Percentiles rank a stretch among this genome's conserved stretches.
Conservation (phyloP, 805 yeast genomes). For the Lachancea fermentati region DNA sequence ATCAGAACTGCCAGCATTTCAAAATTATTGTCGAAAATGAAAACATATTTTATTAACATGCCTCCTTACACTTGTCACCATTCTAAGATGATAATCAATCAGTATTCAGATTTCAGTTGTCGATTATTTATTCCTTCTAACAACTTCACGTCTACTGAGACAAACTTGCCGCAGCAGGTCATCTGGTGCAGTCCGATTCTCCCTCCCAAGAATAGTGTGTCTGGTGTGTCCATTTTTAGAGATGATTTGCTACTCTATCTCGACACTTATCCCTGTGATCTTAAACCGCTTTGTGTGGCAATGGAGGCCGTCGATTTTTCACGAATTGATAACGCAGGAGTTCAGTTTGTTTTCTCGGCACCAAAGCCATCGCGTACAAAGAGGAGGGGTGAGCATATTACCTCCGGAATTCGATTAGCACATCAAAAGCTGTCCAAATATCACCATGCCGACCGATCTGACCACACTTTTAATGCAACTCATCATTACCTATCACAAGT, state of each 20-base stretch:
- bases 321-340: constrained; percentile 37
- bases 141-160: constrained; percentile 52
- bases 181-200: constrained; percentile 55
- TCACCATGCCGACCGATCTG: not conserved
- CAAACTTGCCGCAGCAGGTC: constrained; percentile 56
- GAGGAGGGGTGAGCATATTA: constrained; percentile 10
- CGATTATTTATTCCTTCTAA: constrained; percentile 55
- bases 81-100: constrained; percentile 60
- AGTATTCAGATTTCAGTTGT: constrained; percentile 39
- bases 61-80: constrained; percentile 50
- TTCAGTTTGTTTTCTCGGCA: constrained; percentile 46
- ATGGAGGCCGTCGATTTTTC: constrained; percentile 40
- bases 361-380: constrained; percentile 36
- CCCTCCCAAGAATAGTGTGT: constrained; percentile 7
- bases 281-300: constrained; percentile 15
- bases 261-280: constrained; percentile 32
- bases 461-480: constrained; percentile 5
- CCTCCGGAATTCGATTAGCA: constrained; percentile 28
- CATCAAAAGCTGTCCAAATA: constrained; percentile 13
- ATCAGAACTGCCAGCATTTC: constrained; percentile 7
- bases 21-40: constrained; percentile 10
- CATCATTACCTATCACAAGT: constrained; percentile 32
- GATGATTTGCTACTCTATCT: constrained; percentile 42
- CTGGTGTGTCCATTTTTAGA: constrained; percentile 37
- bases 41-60: constrained; percentile 31